Evolutionary conservation across 768 basidiomycete genomes (phyloP), one percentile per base, ranked within the genome.

Genomic region (Suillus lakei): DNA sequence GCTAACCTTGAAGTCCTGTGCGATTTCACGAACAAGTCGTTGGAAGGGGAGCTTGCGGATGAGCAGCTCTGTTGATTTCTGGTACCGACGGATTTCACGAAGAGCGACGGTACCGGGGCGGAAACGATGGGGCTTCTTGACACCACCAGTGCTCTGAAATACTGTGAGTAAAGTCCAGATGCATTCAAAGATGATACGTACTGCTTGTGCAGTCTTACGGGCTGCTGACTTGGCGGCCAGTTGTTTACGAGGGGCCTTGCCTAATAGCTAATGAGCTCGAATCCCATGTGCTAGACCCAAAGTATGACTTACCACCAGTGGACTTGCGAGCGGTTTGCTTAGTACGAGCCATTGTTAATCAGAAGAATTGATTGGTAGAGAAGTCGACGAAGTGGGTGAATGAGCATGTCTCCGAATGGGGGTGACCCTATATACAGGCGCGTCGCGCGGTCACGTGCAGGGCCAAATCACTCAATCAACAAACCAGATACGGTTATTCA

Each of bases 91-190:
- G 74, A 95, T 94, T 82, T 95, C 93, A 81, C 92, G 91, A 70
- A 95, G 90, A 69, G 93, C 93, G 70, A 95, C 94, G 39, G 93
- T 94, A 81, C 93, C 87, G 54, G 88, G 88, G 71, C 88, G 82
- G 86, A 92, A 93, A 67, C 92, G 86, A 84, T 94, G 93, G 68
- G 92, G 93, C 86, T 95, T 95, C 91, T 95, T 95, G 68, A 95
- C 93, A 85, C 93, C 93, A 83, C 93, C 93, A 68, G 92, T 86
- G 44, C 88, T 79, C 77, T 83, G 80, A 65, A 65, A 23, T 16
- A 13, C 38, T 63, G 65, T 63, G 12, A 66, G 18, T 18, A 16
- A 41, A 23, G 6, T 21, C 10, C 15, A 8, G 4, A 1, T 0
- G 53, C 62, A 5, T 21, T 30, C 41, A 53, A n/a, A 44, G 7